Conservation (phyloP, 495 filamentous ascomycete species). For the Diplogelasinospora grovesii region DNA sequence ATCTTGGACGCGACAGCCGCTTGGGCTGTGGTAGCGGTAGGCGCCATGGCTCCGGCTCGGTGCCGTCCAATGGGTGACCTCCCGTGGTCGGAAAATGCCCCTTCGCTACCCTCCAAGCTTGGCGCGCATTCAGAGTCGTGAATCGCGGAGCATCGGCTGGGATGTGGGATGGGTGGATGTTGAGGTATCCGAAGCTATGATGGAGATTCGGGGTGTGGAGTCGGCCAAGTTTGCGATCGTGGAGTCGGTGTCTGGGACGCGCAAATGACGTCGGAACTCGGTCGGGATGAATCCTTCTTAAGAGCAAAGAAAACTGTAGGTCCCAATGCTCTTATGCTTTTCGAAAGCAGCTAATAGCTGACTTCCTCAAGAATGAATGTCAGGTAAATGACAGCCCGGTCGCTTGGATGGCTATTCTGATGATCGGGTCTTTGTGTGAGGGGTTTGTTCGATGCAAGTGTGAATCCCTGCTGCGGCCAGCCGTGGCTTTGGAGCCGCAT, state of each 20-base stretch:
- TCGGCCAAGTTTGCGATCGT: no score
- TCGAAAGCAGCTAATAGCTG: neutral
- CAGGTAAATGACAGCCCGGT: constrained; percentile 1
- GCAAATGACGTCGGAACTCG: no score
- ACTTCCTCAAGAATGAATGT: constrained; percentile 4
- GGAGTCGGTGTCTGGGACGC: no score
- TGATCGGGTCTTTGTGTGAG: neutral
- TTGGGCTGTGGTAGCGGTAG: constrained; percentile 42
- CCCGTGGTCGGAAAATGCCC: neutral
- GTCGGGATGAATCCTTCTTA: no score
- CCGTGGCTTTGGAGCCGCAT: constrained; percentile 13
- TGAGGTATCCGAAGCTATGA: no score
- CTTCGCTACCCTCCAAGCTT: neutral
- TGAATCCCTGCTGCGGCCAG: constrained; percentile 13
- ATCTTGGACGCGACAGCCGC: constrained; percentile 58
- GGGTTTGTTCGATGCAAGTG: constrained; percentile 11
- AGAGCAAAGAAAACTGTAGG: no score
- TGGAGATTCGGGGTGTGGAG: no score
- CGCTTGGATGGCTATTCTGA: neutral
- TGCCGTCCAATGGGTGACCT: constrained; percentile 9
- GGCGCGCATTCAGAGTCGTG: neutral
- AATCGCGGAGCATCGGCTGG: neutral
- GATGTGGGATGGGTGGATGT: neutral
- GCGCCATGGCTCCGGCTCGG: constrained; percentile 30
- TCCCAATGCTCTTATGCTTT: no score